Percentiles rank a stretch among this genome's conserved stretches.
Conservation (phyloP, 2,329 filamentous ascomycete species). For the Trichoderma simmonsii region DNA sequence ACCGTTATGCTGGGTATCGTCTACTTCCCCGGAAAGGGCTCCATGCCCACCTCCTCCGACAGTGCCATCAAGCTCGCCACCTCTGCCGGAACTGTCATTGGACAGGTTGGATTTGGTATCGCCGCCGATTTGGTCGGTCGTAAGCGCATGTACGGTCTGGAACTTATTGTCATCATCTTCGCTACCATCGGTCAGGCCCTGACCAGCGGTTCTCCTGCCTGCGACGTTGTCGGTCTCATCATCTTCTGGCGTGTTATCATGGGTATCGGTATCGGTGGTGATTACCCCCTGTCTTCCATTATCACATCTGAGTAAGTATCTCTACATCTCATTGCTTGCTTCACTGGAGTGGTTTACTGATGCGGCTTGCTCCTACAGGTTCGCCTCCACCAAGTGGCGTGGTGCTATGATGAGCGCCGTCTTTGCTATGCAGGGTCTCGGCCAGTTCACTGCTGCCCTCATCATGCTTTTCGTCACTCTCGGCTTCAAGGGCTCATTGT, state of each 20-base stretch:
- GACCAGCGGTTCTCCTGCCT: constrained; percentile 58
- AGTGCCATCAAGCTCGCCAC: constrained; percentile 84
- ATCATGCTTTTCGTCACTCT: constrained; percentile 72
- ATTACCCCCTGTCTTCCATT: constrained; percentile 78
- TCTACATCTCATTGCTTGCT: neutral
- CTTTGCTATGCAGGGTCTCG: constrained; percentile 84
- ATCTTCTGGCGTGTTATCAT: constrained; percentile 82
- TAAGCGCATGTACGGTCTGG: constrained; percentile 70
- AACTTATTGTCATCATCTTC: constrained; percentile 77
- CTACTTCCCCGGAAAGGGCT: constrained; percentile 59
- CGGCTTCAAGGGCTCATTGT: constrained; percentile 65
- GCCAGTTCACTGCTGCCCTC: constrained; percentile 72
- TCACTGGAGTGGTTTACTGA: neutral
- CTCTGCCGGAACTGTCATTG: constrained; percentile 77
- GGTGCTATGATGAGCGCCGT: constrained; percentile 85
- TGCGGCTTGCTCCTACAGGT: constrained; percentile 24
- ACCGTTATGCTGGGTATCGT: constrained; percentile 77
- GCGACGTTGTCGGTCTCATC: constrained; percentile 63
- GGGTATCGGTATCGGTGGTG: constrained; percentile 47
- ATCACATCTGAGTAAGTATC: constrained; percentile 71
- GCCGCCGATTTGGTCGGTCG: constrained; percentile 75
- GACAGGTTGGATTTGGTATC: constrained; percentile 76
- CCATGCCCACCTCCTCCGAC: constrained; percentile 65
- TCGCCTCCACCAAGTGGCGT: constrained; percentile 80
- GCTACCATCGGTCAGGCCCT: constrained; percentile 71